Percentiles rank a stretch among this genome's conserved stretches.
phyloP scores from a whole-genome alignment of 1,139 yeast genomes.

The Hemisphaericaspora lyxosophila region DNA sequence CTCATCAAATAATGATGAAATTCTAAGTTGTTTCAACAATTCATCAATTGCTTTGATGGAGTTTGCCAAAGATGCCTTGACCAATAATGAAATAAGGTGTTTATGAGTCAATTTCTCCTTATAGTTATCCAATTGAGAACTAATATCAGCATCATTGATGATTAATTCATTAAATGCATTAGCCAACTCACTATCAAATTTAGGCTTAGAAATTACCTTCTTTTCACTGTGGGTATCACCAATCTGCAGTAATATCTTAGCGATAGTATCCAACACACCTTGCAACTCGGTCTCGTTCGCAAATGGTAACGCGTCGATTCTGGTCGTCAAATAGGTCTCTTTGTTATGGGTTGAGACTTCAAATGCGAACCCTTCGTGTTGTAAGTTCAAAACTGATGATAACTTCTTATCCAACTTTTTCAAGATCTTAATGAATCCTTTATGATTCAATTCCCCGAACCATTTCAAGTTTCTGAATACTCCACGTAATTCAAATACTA shows the following conservation, averaged over 20 bases:
- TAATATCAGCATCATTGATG: constrained; percentile 38
- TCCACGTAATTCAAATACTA: constrained; percentile 75
- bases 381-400: constrained; percentile 21
- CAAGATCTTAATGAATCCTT: constrained; percentile 85
- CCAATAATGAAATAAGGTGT: constrained; percentile 54
- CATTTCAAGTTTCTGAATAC: constrained; percentile 81
- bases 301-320: constrained; percentile 75
- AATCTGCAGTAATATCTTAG: constrained; percentile 48
- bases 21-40: constrained; percentile 35
- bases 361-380: not conserved
- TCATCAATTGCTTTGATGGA: constrained; percentile 58
- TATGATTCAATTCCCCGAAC: constrained; percentile 91
- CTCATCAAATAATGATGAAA: constrained; percentile 49
- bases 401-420: constrained; percentile 89
- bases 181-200: constrained; percentile 27
- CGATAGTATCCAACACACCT: constrained; percentile 54
- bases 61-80: constrained; percentile 56
- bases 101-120: constrained; percentile 33
- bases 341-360: constrained; percentile 60
- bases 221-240: constrained; percentile 22
- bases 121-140: constrained; percentile 33
- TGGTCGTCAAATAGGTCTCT: constrained; percentile 62
- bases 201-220: constrained; percentile 6
- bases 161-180: constrained; percentile 31
- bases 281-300: constrained; percentile 66